Evolutionary conservation across 2,329 filamentous ascomycete species (phyloP).

Genomic region (Dactylellina parvicollis): DNA sequence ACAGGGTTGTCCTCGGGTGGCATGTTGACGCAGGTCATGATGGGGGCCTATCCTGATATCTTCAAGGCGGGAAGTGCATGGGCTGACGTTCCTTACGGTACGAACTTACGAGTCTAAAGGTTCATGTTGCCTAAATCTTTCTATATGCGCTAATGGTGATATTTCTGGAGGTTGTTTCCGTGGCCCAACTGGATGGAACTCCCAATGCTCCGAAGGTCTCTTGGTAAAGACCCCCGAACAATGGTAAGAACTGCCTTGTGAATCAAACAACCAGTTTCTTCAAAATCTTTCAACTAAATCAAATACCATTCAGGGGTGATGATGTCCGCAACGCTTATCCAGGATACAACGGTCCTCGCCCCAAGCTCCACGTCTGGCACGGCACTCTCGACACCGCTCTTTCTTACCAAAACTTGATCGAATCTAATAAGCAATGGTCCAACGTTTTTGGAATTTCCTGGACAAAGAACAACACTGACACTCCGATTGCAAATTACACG

Average conservation of each 20-base stretch:
- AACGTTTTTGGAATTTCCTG: constrained; percentile 55
- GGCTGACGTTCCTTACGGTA: constrained; percentile 63
- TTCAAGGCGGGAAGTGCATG: constrained; percentile 64
- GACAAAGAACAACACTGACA: constrained; percentile 57
- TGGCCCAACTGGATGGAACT: constrained; percentile 53
- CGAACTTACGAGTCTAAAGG: neutral
- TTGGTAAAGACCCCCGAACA: constrained; percentile 34
- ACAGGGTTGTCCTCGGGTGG: constrained; percentile 60
- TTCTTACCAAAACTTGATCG: constrained; percentile 56
- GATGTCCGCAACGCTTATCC: constrained; percentile 61
- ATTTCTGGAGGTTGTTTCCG: constrained; percentile 57
- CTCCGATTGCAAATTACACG: constrained; percentile 59
- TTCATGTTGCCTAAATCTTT: no score
- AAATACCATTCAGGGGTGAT: constrained; percentile 36
- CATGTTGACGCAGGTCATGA: constrained; percentile 64
- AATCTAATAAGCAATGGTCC: constrained; percentile 58
- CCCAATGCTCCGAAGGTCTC: constrained; percentile 20
- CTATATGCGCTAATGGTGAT: neutral
- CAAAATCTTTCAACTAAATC: neutral
- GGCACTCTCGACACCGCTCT: constrained; percentile 60
- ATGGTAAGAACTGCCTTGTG: no score
- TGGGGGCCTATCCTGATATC: constrained; percentile 65
- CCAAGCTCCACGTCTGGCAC: constrained; percentile 61
- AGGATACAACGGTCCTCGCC: constrained; percentile 60
- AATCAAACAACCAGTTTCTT: no score